A percentile compares a stretch with the other conserved stretches of the same genome.
Conservation (phyloP, 2,329 filamentous ascomycete species). For the Talaromyces sp. region DNA sequence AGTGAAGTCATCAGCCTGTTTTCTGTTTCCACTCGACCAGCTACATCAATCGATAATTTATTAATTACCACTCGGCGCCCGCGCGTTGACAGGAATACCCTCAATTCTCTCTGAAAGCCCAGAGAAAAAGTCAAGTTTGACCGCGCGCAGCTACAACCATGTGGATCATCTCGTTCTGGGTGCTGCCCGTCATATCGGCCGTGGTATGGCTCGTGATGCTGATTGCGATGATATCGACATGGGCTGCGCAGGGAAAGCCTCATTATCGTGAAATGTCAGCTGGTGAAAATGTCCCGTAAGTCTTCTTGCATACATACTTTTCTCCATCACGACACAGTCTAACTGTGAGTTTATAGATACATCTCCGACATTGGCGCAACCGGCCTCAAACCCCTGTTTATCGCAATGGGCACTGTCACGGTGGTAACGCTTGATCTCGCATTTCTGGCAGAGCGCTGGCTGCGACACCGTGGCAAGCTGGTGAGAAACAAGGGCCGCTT, state of each 20-base stretch:
- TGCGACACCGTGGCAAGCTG: conserved; percentile 75
- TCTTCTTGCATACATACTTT: too few relatives aligned
- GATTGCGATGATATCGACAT: conserved; percentile 54
- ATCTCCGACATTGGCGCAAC: conserved; percentile 54
- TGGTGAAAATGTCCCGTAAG: conserved; percentile 50
- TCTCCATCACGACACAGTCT: too few relatives aligned
- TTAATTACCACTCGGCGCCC: neutral
- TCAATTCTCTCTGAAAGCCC: neutral
- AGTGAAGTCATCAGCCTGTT: neutral
- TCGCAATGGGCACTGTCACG: conserved; percentile 55
- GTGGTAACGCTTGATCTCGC: conserved; percentile 74
- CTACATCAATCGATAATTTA: neutral
- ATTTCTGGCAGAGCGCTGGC: conserved; percentile 75
- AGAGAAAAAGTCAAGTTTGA: neutral
- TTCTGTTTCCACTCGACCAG: neutral
- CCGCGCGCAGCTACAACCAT: conserved; percentile 19
- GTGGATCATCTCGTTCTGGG: conserved; percentile 45
- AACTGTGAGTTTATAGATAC: conserved; percentile 22
- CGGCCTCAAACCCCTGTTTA: conserved; percentile 57
- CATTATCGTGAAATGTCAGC: conserved; percentile 47
- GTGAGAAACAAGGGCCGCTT: conserved; percentile 57
- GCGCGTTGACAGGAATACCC: neutral
- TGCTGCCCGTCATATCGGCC: conserved; percentile 56
- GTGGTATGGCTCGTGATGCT: conserved; percentile 54
- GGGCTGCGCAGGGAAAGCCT: conserved; percentile 49